Evolutionary conservation across 2,329 filamentous ascomycete genomes (phyloP).

Genomic region (Fusarium siculi): DNA sequence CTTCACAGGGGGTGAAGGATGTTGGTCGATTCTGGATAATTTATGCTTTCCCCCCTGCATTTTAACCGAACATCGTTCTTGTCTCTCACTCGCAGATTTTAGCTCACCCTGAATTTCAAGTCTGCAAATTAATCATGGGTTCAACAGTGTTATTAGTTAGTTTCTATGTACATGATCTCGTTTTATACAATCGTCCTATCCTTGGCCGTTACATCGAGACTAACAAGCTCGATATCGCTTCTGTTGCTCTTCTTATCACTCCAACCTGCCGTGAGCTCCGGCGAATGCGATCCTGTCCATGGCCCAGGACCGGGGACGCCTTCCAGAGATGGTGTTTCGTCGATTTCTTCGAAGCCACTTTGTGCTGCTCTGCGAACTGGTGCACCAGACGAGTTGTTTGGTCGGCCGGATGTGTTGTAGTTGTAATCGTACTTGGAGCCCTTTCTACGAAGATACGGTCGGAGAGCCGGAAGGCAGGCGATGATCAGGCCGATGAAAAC

Average conservation of each 20-base stretch:
- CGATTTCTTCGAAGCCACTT: constrained; percentile 31
- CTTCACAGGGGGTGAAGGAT: background rate
- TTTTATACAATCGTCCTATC: background rate
- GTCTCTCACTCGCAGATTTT: background rate
- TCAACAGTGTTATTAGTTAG: background rate
- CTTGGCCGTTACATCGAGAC: background rate
- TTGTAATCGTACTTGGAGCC: constrained; percentile 11
- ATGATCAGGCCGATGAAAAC: constrained; percentile 32
- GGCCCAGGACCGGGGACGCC: background rate
- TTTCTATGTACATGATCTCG: background rate
- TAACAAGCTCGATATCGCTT: constrained; percentile 22
- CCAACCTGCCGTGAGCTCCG: constrained; percentile 12
- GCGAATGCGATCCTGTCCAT: background rate
- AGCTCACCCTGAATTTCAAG: background rate
- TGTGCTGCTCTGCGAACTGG: background rate
- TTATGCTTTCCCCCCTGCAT: background rate
- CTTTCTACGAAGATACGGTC: constrained; percentile 30
- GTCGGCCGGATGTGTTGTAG: constrained; percentile 11
- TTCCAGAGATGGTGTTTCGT: constrained; percentile 17
- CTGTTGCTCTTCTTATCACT: constrained; percentile 28
- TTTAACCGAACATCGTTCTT: background rate
- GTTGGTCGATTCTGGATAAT: background rate
- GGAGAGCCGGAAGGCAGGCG: constrained; percentile 34
- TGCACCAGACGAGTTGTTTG: background rate
- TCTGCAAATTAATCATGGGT: background rate